Evolutionary conservation across 2,329 filamentous ascomycete species (phyloP).

Genomic region (Cadophora luteo-olivacea): DNA sequence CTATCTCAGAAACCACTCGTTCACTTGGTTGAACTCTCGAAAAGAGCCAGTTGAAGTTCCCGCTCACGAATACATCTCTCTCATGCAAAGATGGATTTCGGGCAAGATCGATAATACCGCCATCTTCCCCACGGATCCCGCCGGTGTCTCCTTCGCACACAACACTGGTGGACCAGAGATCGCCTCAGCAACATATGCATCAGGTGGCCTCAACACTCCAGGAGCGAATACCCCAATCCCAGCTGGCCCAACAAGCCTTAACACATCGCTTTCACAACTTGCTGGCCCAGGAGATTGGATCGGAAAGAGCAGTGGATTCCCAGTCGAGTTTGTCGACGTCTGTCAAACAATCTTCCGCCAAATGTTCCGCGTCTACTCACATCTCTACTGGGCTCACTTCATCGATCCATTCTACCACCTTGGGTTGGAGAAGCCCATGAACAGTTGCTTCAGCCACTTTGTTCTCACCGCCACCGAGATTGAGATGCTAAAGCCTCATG

Average conservation of each 20-base stretch:
- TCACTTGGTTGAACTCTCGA: conserved; percentile 93
- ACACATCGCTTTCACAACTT: conserved; percentile 65
- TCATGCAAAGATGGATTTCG: conserved; percentile 96
- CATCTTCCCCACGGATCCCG: conserved; percentile 89
- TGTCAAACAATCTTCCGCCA: conserved; percentile 95
- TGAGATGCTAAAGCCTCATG: conserved; percentile 84
- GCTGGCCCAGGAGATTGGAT: conserved; percentile 75
- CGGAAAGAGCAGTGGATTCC: conserved; percentile 92
- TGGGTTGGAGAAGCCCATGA: conserved; percentile 80
- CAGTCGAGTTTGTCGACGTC: conserved; percentile 85
- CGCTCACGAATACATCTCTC: conserved; percentile 90
- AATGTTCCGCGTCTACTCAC: conserved; percentile 98
- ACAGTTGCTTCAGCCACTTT: conserved; percentile 89
- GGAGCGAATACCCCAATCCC: conserved; percentile 47
- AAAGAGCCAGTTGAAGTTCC: conserved; percentile 90
- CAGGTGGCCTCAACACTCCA: conserved; percentile 56
- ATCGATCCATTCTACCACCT: conserved; percentile 83
- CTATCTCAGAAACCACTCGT: conserved; percentile 78
- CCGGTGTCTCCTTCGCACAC: conserved; percentile 69
- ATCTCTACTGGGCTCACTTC: conserved; percentile 98
- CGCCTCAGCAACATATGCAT: conserved; percentile 60
- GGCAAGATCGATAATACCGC: conserved; percentile 90
- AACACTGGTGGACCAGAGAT: conserved; percentile 67
- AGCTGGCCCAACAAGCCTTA: conserved; percentile 50
- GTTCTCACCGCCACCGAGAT: conserved; percentile 80